A percentile compares a stretch with the other conserved stretches of the same genome.
These are phyloP conservation scores for Talaromyces sp. DNA, from an alignment of 2,329 filamentous ascomycete species.

Conservation along the genomic window DNA sequence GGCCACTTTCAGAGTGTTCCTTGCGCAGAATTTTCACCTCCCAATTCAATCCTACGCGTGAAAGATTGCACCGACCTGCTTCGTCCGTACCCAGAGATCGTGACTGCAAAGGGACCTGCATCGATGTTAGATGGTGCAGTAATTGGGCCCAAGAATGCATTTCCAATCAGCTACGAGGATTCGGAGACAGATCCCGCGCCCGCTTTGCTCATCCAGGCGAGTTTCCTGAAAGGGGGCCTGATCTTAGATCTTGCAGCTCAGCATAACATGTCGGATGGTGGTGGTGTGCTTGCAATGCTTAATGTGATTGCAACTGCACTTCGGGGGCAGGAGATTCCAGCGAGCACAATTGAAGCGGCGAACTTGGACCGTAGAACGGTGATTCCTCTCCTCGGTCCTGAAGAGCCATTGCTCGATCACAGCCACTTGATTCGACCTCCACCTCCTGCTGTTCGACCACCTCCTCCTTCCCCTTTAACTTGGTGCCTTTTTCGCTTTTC, in stretches of 20 bases:
- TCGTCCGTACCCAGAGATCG: background rate
- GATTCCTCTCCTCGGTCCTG: constrained; percentile 23
- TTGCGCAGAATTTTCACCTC: background rate
- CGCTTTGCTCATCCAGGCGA: background rate
- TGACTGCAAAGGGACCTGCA: background rate
- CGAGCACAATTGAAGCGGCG: constrained; percentile 16
- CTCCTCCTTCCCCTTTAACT: constrained; percentile 17
- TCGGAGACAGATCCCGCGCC: constrained; percentile 4
- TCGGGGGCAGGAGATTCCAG: constrained; percentile 1
- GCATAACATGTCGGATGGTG: constrained; percentile 18
- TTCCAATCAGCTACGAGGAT: constrained; percentile 2
- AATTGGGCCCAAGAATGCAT: background rate
- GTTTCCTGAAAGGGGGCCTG: constrained; percentile 2
- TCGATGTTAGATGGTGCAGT: constrained; percentile 1
- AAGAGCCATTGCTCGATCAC: constrained; percentile 27
- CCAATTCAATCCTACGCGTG: constrained; percentile 14
- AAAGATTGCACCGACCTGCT: constrained; percentile 4
- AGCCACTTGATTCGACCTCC: constrained; percentile 25
- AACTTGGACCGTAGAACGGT: constrained; percentile 26
- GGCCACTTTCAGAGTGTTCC: background rate
- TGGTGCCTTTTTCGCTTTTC: constrained; percentile 22
- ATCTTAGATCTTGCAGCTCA: constrained; percentile 5
- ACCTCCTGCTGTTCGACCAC: constrained; percentile 21
- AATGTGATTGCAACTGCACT: constrained; percentile 3
- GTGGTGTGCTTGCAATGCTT: constrained; percentile 1